Evolutionary conservation across 352 stramenopile genomes (phyloP).

Genomic region (Phytophthora ramorum): DNA sequence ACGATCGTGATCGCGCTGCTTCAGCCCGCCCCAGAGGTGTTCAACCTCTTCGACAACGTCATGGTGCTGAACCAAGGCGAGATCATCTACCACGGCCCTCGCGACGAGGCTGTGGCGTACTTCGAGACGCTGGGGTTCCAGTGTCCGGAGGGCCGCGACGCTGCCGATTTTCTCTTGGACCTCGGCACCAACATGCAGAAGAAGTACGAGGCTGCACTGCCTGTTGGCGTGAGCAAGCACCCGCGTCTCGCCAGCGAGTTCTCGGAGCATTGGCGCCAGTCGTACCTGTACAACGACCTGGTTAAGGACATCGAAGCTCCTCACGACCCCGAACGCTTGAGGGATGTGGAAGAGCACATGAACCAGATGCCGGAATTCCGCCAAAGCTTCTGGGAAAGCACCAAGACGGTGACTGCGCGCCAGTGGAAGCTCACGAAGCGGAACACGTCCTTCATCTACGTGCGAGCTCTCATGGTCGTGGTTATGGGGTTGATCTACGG

Average conservation of each 20-base stretch:
- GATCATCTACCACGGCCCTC: conserved; percentile 68
- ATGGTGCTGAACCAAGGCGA: conserved; percentile 66
- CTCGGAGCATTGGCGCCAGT: conserved; percentile 24
- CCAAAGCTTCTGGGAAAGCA: conserved; percentile 38
- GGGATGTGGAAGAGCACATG: conserved; percentile 72
- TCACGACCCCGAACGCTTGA: conserved; percentile 17
- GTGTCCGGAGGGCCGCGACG: conserved; percentile 54
- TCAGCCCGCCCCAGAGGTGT: conserved; percentile 63
- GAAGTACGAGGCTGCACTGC: conserved; percentile 39
- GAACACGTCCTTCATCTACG: conserved; percentile 45
- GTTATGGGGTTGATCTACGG: conserved; percentile 60
- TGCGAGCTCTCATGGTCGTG: conserved; percentile 43
- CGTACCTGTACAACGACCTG: conserved; percentile 8
- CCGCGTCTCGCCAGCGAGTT: conserved; percentile 36
- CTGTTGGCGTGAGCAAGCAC: conserved; percentile 14
- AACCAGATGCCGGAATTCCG: conserved; percentile 54
- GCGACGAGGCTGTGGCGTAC: conserved; percentile 41
- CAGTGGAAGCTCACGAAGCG: conserved; percentile 58
- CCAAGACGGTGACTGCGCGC: conserved; percentile 33
- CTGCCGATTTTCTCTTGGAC: conserved; percentile 63
- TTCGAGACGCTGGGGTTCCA: conserved; percentile 48
- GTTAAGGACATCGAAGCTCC: conserved; percentile 12
- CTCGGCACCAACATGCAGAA: conserved; percentile 50
- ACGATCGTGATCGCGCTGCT: conserved; percentile 66
- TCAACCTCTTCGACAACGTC: conserved; percentile 65